A percentile compares a stretch with the other conserved stretches of the same genome.
These are phyloP conservation scores for Moricandia moricandioides DNA, from an alignment of 345 rosid genomes.

Conservation along the genomic window DNA sequence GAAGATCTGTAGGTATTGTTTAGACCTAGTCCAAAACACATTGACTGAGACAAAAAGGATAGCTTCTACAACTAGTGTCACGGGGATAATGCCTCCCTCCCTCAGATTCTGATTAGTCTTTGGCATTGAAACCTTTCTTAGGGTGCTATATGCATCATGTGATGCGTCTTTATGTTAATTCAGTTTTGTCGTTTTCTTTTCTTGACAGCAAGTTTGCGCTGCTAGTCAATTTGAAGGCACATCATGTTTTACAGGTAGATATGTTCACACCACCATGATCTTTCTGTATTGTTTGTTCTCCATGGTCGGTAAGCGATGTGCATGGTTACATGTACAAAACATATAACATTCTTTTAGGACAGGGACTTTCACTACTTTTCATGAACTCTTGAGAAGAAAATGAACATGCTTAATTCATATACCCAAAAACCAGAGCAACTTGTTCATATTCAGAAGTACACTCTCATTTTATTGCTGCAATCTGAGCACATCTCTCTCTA, in stretches of 20 bases:
- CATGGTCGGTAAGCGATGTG: neutral
- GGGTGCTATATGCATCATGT: slow-evolving; percentile 1
- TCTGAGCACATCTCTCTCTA: slow-evolving; percentile 13
- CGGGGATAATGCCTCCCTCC: neutral
- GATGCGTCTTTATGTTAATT: neutral
- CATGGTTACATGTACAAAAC: slow-evolving; percentile 14
- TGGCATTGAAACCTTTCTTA: slow-evolving; percentile 8
- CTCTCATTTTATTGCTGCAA: slow-evolving; percentile 19
- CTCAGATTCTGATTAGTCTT: slow-evolving; percentile 7
- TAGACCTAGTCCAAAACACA: too few relatives aligned
- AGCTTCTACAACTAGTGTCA: neutral
- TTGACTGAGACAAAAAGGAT: neutral
- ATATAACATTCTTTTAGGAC: neutral
- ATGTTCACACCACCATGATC: neutral
- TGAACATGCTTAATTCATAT: neutral
- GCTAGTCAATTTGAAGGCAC: slow-evolving; percentile 8
- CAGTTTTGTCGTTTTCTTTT: slow-evolving; percentile 8
- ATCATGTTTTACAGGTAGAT: slow-evolving; percentile 18
- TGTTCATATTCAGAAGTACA: slow-evolving; percentile 30
- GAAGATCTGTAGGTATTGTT: slow-evolving; percentile 10
- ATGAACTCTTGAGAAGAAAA: neutral
- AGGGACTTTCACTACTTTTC: neutral
- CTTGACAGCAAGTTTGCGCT: neutral
- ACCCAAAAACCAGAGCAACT: neutral
- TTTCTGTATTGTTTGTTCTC: neutral